phyloP scores from a whole-genome alignment of 768 basidiomycete species.

The Aureoboletus auriporus region DNA sequence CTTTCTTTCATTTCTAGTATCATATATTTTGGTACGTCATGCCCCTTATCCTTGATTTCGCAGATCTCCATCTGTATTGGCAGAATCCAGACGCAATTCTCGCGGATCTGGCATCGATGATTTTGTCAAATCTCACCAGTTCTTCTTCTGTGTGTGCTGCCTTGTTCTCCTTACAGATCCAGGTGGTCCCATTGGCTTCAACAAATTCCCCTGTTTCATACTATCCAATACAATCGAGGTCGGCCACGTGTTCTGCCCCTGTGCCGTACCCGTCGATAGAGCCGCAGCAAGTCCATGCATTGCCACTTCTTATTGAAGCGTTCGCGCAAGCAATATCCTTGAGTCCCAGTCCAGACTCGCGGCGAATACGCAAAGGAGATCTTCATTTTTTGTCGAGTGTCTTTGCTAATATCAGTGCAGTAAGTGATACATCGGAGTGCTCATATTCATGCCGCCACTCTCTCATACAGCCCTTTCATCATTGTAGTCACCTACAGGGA shows the following conservation, averaged over 20 bases:
- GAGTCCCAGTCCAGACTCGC: slow-evolving; percentile 45
- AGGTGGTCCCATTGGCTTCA: slow-evolving; percentile 47
- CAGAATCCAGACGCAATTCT: slow-evolving; percentile 90
- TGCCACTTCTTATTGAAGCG: slow-evolving; percentile 86
- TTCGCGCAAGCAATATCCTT: slow-evolving; percentile 72
- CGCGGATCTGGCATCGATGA: slow-evolving; percentile 95
- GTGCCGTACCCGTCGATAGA: slow-evolving; percentile 63
- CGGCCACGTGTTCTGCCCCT: slow-evolving; percentile 73
- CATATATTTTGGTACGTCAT: slow-evolving; percentile 82
- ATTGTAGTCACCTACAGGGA: slow-evolving; percentile 64
- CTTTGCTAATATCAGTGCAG: slow-evolving; percentile 86
- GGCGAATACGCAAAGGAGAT: slow-evolving; percentile 63
- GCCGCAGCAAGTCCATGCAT: slow-evolving; percentile 50
- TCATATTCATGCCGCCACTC: background rate
- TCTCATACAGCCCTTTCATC: slow-evolving; percentile 1
- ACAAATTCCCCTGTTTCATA: slow-evolving; percentile 46
- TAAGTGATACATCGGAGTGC: slow-evolving; percentile 33
- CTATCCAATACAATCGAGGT: slow-evolving; percentile 75
- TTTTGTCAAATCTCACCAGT: slow-evolving; percentile 89
- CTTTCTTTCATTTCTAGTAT: slow-evolving; percentile 79
- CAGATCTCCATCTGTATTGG: slow-evolving; percentile 7
- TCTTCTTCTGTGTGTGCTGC: slow-evolving; percentile 62
- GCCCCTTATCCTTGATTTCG: background rate
- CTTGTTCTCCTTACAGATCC: slow-evolving; percentile 62
- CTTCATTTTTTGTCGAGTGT: slow-evolving; percentile 92